These are phyloP conservation scores for Sorghum bicolor DNA, from an alignment of 176 grass and related monocot genomes.

Conservation along the genomic window DNA sequence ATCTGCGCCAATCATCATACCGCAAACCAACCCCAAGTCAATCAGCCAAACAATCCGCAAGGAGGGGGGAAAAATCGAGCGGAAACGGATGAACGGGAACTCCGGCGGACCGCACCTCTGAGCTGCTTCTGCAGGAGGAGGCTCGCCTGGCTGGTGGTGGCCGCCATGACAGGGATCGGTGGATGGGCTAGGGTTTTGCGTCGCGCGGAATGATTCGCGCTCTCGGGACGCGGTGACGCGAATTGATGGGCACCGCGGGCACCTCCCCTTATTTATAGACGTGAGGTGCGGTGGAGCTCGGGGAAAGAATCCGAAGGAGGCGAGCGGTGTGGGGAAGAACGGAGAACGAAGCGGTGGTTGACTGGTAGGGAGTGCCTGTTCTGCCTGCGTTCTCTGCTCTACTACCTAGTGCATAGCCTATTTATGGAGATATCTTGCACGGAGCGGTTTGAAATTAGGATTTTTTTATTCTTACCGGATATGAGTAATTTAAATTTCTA, in stretches of 20 bases:
- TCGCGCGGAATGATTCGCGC: slow-evolving; percentile 24
- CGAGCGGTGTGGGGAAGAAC: neutral
- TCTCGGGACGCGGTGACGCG: slow-evolving; percentile 9
- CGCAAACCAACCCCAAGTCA: neutral
- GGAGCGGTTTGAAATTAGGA: too few species aligned
- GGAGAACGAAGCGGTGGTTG: slow-evolving; percentile 24
- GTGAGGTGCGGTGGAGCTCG: slow-evolving; percentile 5
- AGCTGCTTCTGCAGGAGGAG: slow-evolving; percentile 91
- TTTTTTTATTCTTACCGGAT: too few species aligned
- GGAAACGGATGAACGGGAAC: slow-evolving; percentile 5
- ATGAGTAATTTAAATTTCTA: too few species aligned
- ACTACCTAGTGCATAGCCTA: neutral
- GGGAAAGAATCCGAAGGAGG: slow-evolving; percentile 11
- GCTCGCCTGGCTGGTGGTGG: slow-evolving; percentile 62
- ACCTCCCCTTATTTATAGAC: slow-evolving; percentile 51
- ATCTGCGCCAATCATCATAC: slow-evolving; percentile 47
- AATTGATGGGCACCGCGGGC: slow-evolving; percentile 41
- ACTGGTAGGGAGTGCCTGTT: neutral
- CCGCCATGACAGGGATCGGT: slow-evolving; percentile 57
- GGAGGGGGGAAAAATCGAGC: neutral
- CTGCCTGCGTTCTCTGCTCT: neutral
- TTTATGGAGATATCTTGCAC: neutral
- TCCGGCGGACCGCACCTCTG: slow-evolving; percentile 48
- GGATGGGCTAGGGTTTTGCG: slow-evolving; percentile 47
- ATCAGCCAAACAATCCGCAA: slow-evolving; percentile 5